These are phyloP conservation scores for Tuber microsphaerosporum DNA, from an alignment of 495 filamentous ascomycete species.

Conservation along the genomic window DNA sequence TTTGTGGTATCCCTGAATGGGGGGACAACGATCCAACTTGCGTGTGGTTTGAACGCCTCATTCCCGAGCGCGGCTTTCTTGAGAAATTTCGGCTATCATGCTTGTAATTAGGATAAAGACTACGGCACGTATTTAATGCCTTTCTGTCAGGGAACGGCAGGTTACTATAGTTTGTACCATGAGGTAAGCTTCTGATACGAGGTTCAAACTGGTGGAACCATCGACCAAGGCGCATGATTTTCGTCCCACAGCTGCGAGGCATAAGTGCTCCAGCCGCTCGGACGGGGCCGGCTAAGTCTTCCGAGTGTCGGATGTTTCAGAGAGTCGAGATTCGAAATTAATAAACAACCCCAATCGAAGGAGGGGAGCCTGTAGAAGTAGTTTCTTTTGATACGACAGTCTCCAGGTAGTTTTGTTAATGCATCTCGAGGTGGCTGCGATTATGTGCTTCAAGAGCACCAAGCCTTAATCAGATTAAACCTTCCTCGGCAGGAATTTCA, in stretches of 20 bases:
- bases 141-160: background rate
- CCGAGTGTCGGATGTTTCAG: background rate
- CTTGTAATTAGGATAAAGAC: background rate
- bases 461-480: background rate
- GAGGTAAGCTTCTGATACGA: background rate
- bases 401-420: background rate
- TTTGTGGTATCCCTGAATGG: background rate
- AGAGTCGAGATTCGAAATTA: background rate
- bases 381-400: background rate
- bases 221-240: background rate
- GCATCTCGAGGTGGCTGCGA: background rate
- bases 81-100: background rate
- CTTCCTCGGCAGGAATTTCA: background rate
- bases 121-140: background rate
- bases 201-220: background rate
- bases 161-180: background rate
- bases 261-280: background rate
- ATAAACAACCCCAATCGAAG: background rate
- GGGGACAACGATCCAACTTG: background rate
- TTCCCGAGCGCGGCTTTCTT: background rate
- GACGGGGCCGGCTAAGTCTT: background rate
- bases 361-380: background rate
- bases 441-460: background rate
- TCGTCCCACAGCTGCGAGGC: background rate
- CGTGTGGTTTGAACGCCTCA: background rate